phyloP scores from a whole-genome alignment of 2,329 filamentous ascomycete genomes.

The Dichotomopilus funicola region DNA sequence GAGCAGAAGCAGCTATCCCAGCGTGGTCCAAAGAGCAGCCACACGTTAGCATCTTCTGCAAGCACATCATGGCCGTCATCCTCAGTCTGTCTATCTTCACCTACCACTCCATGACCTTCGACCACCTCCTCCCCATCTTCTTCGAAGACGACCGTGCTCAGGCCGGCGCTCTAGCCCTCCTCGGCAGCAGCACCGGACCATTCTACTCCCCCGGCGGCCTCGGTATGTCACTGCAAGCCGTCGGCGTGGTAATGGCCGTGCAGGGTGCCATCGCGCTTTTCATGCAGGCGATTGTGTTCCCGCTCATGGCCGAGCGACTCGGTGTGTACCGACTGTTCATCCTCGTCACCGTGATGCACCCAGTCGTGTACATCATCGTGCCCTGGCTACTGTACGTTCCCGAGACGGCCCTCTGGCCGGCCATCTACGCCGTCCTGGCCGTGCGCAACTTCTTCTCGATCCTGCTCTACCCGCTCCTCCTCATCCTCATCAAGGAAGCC shows the following conservation, averaged over 20 bases:
- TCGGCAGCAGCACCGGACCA: constrained; percentile 26
- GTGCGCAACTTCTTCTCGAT: constrained; percentile 57
- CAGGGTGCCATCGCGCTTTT: constrained; percentile 60
- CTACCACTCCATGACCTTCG: constrained; percentile 92
- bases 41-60: constrained; percentile 42
- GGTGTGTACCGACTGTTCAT: constrained; percentile 57
- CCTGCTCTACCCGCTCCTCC: constrained; percentile 57
- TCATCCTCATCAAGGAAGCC: constrained; percentile 63
- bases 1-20: constrained; percentile 16
- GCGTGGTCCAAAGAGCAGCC: constrained; percentile 30
- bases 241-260: constrained; percentile 45
- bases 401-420: constrained; percentile 42
- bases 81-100: constrained; percentile 84
- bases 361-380: constrained; percentile 54
- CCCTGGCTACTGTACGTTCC: constrained; percentile 53
- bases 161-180: constrained; percentile 30
- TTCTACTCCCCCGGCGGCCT: constrained; percentile 57
- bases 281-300: constrained; percentile 66
- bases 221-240: constrained; percentile 54
- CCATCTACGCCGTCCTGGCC: constrained; percentile 52
- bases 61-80: constrained; percentile 67
- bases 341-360: constrained; percentile 52
- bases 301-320: constrained; percentile 49
- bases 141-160: constrained; percentile 66
- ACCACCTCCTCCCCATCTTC: constrained; percentile 87